These are phyloP conservation scores for Letharia columbiana DNA, from an alignment of 495 filamentous ascomycete genomes.

Conservation along the genomic window DNA sequence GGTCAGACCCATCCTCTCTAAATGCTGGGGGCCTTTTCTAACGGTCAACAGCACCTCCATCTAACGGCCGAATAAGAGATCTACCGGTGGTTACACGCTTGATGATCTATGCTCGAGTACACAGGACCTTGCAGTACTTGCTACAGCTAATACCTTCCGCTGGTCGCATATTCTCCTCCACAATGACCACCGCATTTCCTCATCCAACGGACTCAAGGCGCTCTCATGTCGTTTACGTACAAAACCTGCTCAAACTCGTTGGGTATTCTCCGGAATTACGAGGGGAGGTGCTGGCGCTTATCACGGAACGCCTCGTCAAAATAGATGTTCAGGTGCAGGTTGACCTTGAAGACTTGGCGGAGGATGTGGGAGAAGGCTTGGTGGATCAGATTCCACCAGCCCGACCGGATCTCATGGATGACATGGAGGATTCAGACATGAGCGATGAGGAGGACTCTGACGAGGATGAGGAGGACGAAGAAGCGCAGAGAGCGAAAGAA, in stretches of 20 bases:
- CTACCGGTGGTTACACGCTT: constrained; percentile 49
- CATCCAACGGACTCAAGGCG: constrained; percentile 62
- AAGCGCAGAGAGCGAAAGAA: constrained; percentile 44
- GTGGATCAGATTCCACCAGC: constrained; percentile 22
- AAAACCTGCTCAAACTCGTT: constrained; percentile 66
- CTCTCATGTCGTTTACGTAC: constrained; percentile 65
- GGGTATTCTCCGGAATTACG: constrained; percentile 73
- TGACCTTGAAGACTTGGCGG: constrained; percentile 78
- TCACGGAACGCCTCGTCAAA: constrained; percentile 78
- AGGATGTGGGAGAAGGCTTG: constrained; percentile 54
- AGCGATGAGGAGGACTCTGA: constrained; percentile 42
- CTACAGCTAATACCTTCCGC: constrained; percentile 67
- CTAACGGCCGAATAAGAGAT: constrained; percentile 50
- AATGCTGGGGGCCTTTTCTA: constrained; percentile 4
- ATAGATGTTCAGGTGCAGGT: constrained; percentile 91
- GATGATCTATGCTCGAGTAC: constrained; percentile 58
- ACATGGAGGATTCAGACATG: constrained; percentile 32
- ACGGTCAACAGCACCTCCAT: constrained; percentile 31
- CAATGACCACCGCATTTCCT: constrained; percentile 62
- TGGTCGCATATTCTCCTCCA: constrained; percentile 57
- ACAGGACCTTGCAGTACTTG: constrained; percentile 66
- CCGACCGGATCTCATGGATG: constrained; percentile 29
- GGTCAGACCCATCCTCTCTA: constrained; percentile 28
- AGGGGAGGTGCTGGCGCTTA: constrained; percentile 69
- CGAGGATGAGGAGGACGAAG: constrained; percentile 38